These are phyloP conservation scores for Leishmania braziliensis DNA, from an alignment of 208 protist genomes.

Conservation along the genomic window DNA sequence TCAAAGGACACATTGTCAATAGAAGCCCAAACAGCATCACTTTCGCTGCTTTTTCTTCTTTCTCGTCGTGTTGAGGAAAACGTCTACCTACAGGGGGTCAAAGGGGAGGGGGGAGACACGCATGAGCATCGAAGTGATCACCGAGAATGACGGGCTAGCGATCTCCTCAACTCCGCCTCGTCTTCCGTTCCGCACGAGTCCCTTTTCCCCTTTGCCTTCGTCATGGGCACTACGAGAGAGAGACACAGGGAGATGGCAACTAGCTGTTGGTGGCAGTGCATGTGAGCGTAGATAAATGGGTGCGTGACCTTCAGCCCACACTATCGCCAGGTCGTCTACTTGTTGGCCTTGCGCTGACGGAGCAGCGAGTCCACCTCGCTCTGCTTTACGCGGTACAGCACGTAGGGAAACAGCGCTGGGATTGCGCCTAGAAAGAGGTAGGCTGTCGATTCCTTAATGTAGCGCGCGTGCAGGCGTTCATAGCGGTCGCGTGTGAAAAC, in stretches of 20 bases:
- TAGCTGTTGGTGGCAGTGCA: background rate
- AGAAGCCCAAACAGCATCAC: conserved; percentile 15
- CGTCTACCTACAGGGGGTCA: background rate
- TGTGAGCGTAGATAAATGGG: background rate
- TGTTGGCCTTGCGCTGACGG: conserved; percentile 59
- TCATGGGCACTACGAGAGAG: background rate
- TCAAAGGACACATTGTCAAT: background rate
- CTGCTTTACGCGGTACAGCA: conserved; percentile 80
- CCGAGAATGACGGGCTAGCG: background rate
- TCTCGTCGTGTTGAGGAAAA: background rate
- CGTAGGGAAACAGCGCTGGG: conserved; percentile 73
- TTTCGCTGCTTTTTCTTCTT: background rate
- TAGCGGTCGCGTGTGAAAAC: conserved; percentile 86
- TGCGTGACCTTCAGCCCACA: background rate
- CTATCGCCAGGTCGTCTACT: conserved; percentile 18
- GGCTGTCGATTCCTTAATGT: conserved; percentile 71
- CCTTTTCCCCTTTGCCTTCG: background rate
- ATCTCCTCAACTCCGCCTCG: background rate
- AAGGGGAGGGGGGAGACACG: background rate
- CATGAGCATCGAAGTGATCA: background rate
- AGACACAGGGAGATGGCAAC: background rate
- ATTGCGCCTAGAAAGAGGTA: conserved; percentile 85
- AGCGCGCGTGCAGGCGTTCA: conserved; percentile 76
- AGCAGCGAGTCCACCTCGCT: conserved; percentile 70
- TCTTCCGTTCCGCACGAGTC: background rate